phyloP scores from a whole-genome alignment of 108 stramenopile genomes.

The Cyclotella choctawhatcheeana region DNA sequence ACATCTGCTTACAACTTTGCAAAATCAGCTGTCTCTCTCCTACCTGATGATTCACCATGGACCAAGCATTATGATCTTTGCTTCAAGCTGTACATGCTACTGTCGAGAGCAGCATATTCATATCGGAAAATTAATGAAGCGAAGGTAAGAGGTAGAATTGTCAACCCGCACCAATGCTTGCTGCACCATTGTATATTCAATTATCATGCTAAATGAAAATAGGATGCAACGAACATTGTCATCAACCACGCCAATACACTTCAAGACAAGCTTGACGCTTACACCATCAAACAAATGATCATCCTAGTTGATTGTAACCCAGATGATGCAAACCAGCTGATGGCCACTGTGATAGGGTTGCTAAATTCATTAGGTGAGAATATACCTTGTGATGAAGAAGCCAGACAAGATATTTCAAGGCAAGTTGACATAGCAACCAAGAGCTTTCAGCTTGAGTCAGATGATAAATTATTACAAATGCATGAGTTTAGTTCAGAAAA shows the following conservation, averaged over 20 bases:
- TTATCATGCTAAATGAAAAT: no score
- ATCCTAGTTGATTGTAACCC: background rate
- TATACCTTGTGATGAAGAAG: conserved; percentile 16
- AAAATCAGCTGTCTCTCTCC: conserved; percentile 3
- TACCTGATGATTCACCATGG: conserved; percentile 11
- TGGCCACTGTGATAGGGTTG: conserved; percentile 23
- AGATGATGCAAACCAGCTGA: background rate
- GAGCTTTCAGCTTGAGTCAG: conserved; percentile 3
- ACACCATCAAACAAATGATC: conserved; percentile 9
- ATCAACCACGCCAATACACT: conserved; percentile 13
- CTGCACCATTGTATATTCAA: background rate
- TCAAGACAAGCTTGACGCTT: conserved; percentile 38
- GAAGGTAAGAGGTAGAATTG: background rate
- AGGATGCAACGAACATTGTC: conserved; percentile 6
- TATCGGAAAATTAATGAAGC: conserved; percentile 16
- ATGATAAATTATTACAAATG: conserved; percentile 27
- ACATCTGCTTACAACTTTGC: background rate
- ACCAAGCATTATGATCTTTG: conserved; percentile 9
- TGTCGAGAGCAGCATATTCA: conserved; percentile 2
- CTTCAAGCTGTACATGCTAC: background rate
- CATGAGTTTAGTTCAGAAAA: conserved; percentile 13
- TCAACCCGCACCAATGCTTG: background rate
- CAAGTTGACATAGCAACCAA: conserved; percentile 9
- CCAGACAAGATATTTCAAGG: background rate
- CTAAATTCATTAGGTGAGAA: conserved; percentile 38